A percentile compares a stretch with the other conserved stretches of the same genome.
Evolutionary conservation across 768 basidiomycete genomes (phyloP).

Genomic region (Kwoniella sp.): DNA sequence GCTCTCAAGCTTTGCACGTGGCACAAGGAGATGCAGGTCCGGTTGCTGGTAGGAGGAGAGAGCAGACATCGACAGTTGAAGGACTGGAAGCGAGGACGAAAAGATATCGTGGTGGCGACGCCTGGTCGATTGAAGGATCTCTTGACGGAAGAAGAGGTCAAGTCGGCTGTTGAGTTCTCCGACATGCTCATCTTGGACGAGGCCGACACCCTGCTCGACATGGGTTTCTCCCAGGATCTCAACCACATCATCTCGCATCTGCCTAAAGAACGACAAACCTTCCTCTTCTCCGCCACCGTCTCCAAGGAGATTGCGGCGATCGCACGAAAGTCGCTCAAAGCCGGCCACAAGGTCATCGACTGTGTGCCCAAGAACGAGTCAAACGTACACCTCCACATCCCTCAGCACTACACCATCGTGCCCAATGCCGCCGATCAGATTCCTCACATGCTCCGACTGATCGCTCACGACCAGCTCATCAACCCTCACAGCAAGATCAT

Average conservation of each 20-base stretch:
- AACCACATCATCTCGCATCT: slow-evolving; percentile 64
- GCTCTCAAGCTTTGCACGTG: slow-evolving; percentile 63
- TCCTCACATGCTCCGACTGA: slow-evolving; percentile 69
- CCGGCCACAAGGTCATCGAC: slow-evolving; percentile 68
- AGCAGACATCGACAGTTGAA: slow-evolving; percentile 64
- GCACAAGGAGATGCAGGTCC: slow-evolving; percentile 64
- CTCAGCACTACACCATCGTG: slow-evolving; percentile 76
- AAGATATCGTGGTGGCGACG: slow-evolving; percentile 82
- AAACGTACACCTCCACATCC: slow-evolving; percentile 65
- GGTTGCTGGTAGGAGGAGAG: slow-evolving; percentile 72
- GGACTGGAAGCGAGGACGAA: slow-evolving; percentile 61
- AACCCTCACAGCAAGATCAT: slow-evolving; percentile 70
- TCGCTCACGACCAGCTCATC: slow-evolving; percentile 80
- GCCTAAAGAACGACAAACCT: slow-evolving; percentile 74
- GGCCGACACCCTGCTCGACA: slow-evolving; percentile 82
- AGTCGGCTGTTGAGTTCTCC: slow-evolving; percentile 57
- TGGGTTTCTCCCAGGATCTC: slow-evolving; percentile 87
- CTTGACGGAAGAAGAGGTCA: slow-evolving; percentile 60
- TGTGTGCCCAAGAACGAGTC: slow-evolving; percentile 61
- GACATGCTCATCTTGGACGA: slow-evolving; percentile 81
- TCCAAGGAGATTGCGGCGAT: slow-evolving; percentile 67
- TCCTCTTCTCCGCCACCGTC: slow-evolving; percentile 87
- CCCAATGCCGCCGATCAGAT: slow-evolving; percentile 64
- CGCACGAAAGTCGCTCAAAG: slow-evolving; percentile 59
- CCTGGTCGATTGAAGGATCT: slow-evolving; percentile 82